A percentile compares a stretch with the other conserved stretches of the same genome.
phyloP scores from a whole-genome alignment of 805 yeast species.

The Hanseniaspora singularis region DNA sequence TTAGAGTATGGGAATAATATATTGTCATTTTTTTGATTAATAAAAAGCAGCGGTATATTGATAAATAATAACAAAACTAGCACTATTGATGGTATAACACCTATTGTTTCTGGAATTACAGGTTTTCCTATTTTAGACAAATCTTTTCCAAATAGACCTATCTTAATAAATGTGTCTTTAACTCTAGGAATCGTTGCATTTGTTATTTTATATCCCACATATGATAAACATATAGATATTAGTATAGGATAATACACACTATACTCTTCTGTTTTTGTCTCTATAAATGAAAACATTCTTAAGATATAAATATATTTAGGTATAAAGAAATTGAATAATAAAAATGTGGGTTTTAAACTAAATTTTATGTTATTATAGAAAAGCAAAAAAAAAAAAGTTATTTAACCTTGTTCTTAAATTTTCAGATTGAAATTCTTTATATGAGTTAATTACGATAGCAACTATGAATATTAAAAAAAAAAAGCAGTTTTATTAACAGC shows the following conservation, averaged over 20 bases:
- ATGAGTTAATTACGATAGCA: no score
- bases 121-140: conserved; percentile 66
- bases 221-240: conserved; percentile 1
- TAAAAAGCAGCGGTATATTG: conserved; percentile 79
- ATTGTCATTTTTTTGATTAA: conserved; percentile 32
- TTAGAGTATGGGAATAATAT: conserved; percentile 60
- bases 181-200: conserved; percentile 54
- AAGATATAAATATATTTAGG: no score
- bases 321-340: not conserved
- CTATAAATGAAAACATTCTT: not conserved
- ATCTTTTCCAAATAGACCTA: conserved; percentile 81
- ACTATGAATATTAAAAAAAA: no score
- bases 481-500: no score
- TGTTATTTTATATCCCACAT: conserved; percentile 51
- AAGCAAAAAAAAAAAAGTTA: not conserved
- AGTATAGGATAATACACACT: conserved; percentile 12
- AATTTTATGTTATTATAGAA: no score
- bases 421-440: no score
- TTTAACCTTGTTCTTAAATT: not conserved
- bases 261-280: conserved; percentile 3
- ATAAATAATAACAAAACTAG: conserved; percentile 71
- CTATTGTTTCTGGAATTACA: conserved; percentile 78
- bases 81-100: conserved; percentile 74
- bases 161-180: conserved; percentile 52
- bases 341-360: no score